Conservation (phyloP, 306 rosid genomes). For the Gleditsia sinensis region DNA sequence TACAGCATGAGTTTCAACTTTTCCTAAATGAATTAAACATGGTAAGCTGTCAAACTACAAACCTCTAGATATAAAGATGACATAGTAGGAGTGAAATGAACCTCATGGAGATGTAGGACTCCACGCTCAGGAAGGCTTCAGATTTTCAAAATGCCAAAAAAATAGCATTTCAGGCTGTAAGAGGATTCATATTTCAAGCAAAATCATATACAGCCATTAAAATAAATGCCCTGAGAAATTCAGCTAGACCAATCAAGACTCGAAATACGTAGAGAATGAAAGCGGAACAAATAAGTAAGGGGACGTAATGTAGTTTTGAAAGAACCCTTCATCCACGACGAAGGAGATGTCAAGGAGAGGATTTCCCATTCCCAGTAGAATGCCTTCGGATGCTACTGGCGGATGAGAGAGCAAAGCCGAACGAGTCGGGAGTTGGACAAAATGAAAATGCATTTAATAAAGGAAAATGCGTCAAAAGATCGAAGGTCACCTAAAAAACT, state of each 20-base stretch:
- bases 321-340: conserved; percentile 68
- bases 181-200: no score
- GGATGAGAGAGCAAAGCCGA: neutral
- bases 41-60: neutral
- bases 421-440: neutral
- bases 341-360: conserved; percentile 94
- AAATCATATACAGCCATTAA: no score
- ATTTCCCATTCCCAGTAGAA: conserved; percentile 88
- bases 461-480: no score
- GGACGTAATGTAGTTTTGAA: conserved; percentile 49
- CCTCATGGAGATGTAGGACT: neutral
- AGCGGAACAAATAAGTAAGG: neutral
- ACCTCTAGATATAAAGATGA: neutral
- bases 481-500: no score
- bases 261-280: neutral
- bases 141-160: neutral
- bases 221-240: no score
- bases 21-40: neutral
- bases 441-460: neutral
- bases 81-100: neutral
- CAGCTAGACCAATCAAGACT: neutral
- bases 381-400: conserved; percentile 62
- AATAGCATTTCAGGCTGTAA: no score
- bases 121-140: neutral
- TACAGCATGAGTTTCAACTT: neutral